Base-by-base conservation (phyloP, 305 asterid genomes). In the Solanum chacoense region DNA sequence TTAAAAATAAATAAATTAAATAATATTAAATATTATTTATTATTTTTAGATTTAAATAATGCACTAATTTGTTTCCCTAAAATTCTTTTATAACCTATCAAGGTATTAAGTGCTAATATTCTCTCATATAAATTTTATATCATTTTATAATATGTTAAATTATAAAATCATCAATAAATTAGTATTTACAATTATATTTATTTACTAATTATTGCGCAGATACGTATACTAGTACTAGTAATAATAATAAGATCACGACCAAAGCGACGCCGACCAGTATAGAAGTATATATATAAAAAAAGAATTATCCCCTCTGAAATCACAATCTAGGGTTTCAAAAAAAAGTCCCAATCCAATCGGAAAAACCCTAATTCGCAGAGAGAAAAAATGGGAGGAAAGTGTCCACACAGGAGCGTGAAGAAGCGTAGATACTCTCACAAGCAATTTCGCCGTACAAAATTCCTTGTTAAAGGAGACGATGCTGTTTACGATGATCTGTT, bases 381-480 rank as follows among this genome's bases (percentile, higher is more conserved):
- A 31, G 88, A 24, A 87, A 38, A 87, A 67, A 97, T 97, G 99
- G 99, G 99, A 80, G 99, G 99, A 28, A 97, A 97, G 92, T 97
- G 99, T 90, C 99, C 99, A 1, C 98, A 97, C 92, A 86, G 99
- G 84, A 93, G 95, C 85, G 97, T 95, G 85, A 96, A 94, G 88
- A 96, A 96, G 94, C 95, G 98, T 26, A 92, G 99, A 1, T 97
- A 94, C 91, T 94, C 98, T 71, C 98, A 97, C 90, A 97, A 95
- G 86, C 90, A 94, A 6, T 90, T 87, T 50, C 93, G 99, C 77
- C 94, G 96, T 35, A 65, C 92, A 32, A 96, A 96, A 79, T 97
- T 97, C 86, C 92, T 90, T 1, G 69, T 93, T 77, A 96, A 90
- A 91, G 97, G 98, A 10, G 98, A 97, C 90, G 99, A 96, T 76